Base-by-base conservation (phyloP, 371 early-diverging fungal species). In the Rhizopus microsporus region DNA sequence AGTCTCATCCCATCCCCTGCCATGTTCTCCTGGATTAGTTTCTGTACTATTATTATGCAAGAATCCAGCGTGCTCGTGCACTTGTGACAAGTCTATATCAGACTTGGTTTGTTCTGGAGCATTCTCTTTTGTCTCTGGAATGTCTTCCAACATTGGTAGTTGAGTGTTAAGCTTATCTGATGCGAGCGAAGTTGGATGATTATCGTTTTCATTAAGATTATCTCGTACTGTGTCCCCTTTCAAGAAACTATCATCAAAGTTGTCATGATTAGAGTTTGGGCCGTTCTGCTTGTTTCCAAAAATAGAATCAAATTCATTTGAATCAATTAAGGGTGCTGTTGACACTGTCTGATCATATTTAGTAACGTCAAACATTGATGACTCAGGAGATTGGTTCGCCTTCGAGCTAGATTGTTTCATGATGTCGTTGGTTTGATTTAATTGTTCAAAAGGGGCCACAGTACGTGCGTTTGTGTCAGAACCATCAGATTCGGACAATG, bases 251-350 rank as follows among this genome's bases (percentile, higher is more conserved):
- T 12, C 29, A 46, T 16, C 46, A 46, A 46, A 23, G 10, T 46
- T 7, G 17, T 29, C 29, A 46, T 17, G 30, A 7, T 46, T 8
- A 46, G 5, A 9, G n/a, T 46, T 15, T 23, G 23, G 23, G 2
- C 23, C 2, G 23, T 46, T 15, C 3, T 9, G 46, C 29, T 29
- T 46, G 29, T 23, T 17, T 9, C 57, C 60, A 50, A 65, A 65
- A 49, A 57, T 56, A 39, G 55, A 7, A 39, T 65, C 53, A 44
- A 57, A 59, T 6, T 65, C 60, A 8, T 53, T 42, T 16, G 54
- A 46, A 7, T 23, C 6, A 9, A 9, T 46, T 12, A 46, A 46
- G 46, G 46, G 29, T 42, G 54, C 1, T 39, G 51, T 34, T 37
- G 47, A 29, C 13, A 35, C 49, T 12, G 8, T 43, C 48, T 17